Base-by-base conservation (phyloP, 768 basidiomycete species). In the Tremella fuciformis region DNA sequence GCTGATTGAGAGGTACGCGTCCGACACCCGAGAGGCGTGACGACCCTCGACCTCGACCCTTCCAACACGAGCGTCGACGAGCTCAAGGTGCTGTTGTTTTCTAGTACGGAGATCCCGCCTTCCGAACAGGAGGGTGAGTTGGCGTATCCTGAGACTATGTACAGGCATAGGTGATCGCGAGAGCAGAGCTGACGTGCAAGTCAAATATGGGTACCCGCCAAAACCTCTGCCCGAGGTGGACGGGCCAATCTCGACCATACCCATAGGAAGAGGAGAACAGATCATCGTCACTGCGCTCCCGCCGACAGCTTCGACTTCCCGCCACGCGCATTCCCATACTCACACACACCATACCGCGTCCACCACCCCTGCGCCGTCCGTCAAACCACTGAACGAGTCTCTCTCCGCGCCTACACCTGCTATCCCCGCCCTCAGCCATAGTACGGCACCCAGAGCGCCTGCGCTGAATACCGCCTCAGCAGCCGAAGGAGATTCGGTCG, bases 1-100 rank as follows among this genome's bases (percentile, higher is more conserved):
- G 24, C 42, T 29, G 13, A 34, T 9, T 8, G 13, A 24, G 40
- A 77, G 72, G 62, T 94, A 39, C 86, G 92, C 22, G 80, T 97
- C 2, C 83, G 92, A 60, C 87, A 92, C 76, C 88, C 92, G 13
- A 84, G 86, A 70, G 92, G 92, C 26, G 84, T 89, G 25, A 80
- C 85, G 8, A 90, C 90, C 8, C 79, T 96, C 56, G 82, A 89
- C 48, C 77, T 91, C 38, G 82, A 86, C 57, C 78, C 63, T 81
- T 84, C 55, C 72, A 80, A 22, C 71, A 78, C 48, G 81, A 86
- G 87, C 0, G 85, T 96, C 2, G 82, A 82, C 55, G 86, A 90
- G 63, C 82, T 97, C 0, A 86, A 86, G 69, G 85, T 86, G 57
- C 80, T 85, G 60, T 86, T 97, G 57, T 85, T 82, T 64, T 73